These are phyloP conservation scores for Candida suzukii DNA, from an alignment of 805 yeast species.

Conservation along the genomic window DNA sequence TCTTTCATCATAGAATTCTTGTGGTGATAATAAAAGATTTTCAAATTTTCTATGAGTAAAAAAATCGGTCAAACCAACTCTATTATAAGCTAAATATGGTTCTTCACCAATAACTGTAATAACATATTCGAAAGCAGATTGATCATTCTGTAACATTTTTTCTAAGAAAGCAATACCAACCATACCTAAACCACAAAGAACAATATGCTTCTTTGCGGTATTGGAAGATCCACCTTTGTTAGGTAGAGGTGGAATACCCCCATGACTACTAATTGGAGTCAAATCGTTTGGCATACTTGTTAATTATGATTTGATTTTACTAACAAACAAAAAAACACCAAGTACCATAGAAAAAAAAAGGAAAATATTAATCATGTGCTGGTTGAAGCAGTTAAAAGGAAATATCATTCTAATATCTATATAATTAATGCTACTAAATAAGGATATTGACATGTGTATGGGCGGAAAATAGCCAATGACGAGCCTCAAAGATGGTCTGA, in stretches of 20 bases:
- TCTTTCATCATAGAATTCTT: conserved; percentile 18
- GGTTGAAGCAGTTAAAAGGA: too few relatives aligned
- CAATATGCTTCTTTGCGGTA: conserved; percentile 13
- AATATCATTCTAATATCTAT: too few relatives aligned
- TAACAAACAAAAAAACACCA: too few relatives aligned
- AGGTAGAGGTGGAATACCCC: conserved; percentile 2
- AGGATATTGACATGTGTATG: too few relatives aligned
- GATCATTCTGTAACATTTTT: conserved; percentile 26
- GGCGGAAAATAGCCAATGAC: too few relatives aligned
- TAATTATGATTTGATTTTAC: too few relatives aligned
- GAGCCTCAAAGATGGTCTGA: too few relatives aligned
- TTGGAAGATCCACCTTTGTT: too few relatives aligned
- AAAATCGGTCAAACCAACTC: conserved; percentile 28
- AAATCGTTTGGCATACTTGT: conserved; percentile 1
- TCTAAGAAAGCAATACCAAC: conserved; percentile 28
- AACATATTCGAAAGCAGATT: conserved; percentile 18
- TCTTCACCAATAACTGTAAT: conserved; percentile 29
- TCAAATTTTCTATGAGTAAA: conserved; percentile 21
- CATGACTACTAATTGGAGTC: not conserved
- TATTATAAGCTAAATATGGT: conserved; percentile 28
- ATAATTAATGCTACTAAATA: too few relatives aligned
- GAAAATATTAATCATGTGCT: too few relatives aligned
- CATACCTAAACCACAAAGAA: conserved; percentile 31
- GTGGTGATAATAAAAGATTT: conserved; percentile 19
- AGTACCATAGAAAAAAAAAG: too few relatives aligned